Evolutionary conservation across 1,139 yeast genomes (phyloP), one percentile per base, ranked within the genome.

Genomic region (Candida pseudoviswanathii): DNA sequence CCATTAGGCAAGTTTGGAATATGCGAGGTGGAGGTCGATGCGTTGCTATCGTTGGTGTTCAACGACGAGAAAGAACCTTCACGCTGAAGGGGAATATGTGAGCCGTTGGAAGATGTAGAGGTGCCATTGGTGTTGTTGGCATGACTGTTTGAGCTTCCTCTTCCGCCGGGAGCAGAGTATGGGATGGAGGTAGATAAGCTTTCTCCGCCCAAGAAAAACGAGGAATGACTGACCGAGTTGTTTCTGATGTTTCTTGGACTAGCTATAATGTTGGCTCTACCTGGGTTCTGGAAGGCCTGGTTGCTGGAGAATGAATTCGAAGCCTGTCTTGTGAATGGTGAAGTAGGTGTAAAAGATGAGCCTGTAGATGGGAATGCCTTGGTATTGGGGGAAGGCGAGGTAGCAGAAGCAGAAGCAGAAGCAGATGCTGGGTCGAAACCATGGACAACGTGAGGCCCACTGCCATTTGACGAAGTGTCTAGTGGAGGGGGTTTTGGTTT

Each of bases 131-230:
- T 11, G 10, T 47, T 40, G 34, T 39, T 32, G 36, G 21, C 31
- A 45, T 27, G 48, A 31, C 27, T 38, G 16, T 31, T 36, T 26
- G 36, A 11, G 16, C 21, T 42, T 22, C 57, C 54, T 46, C 78
- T 69, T 3, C 84, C 84, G 9, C 86, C 86, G 0, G 94, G 94
- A 2, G 85, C 91, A 5, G 86, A 76, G 63, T 85, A 86, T 0
- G 94, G 94, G 47, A 86, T 86, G 45, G 82, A 77, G 22, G 82
- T 72, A 9, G 89, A 81, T 54, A 85, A 70, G 48, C 85, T 77
- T 51, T 76, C 80, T 36, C 65, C 63, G 36, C 73, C 73, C 48
- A 69, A 66, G 48, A 68, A 61, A 50, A 74, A 73, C 26, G 75
- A 69, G 30, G 77, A 67, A 57, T 74, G 79, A 3, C 80, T 67